Conservation (phyloP, 768 basidiomycete species). For the Pulveroboletus sp. region DNA sequence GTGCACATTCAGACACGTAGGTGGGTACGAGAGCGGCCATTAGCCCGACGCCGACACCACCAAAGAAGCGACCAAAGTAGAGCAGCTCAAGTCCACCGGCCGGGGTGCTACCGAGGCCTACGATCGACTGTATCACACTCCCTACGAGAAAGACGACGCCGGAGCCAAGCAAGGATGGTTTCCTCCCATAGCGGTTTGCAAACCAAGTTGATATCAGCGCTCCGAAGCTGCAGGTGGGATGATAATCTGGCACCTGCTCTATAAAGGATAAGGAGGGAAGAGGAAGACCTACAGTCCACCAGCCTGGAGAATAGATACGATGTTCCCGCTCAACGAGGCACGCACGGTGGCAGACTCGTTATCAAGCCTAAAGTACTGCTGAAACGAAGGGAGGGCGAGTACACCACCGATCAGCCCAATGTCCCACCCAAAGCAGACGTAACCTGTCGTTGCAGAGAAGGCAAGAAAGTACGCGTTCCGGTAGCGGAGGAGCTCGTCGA, state of each 20-base stretch:
- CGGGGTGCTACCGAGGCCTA: slow-evolving; percentile 29
- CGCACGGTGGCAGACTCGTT: slow-evolving; percentile 18
- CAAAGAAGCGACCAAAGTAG: slow-evolving; percentile 40
- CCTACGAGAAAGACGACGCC: slow-evolving; percentile 33
- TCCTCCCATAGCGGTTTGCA: slow-evolving; percentile 32
- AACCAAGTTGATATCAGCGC: slow-evolving; percentile 27
- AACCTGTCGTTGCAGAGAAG: slow-evolving; percentile 32
- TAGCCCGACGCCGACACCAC: slow-evolving; percentile 44
- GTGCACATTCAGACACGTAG: slow-evolving; percentile 36
- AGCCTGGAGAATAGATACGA: slow-evolving; percentile 36
- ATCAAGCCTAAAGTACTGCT: slow-evolving; percentile 32
- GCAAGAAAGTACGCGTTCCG: slow-evolving; percentile 34
- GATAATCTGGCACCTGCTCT: neutral
- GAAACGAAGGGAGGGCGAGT: slow-evolving; percentile 33
- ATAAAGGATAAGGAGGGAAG: neutral
- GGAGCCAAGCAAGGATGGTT: slow-evolving; percentile 29
- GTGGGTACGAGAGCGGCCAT: slow-evolving; percentile 34
- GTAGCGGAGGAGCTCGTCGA: slow-evolving; percentile 22
- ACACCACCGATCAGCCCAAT: slow-evolving; percentile 36
- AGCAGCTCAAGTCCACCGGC: slow-evolving; percentile 26
- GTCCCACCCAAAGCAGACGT: slow-evolving; percentile 35
- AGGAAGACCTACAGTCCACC: slow-evolving; percentile 30
- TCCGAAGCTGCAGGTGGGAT: slow-evolving; percentile 10
- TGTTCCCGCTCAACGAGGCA: slow-evolving; percentile 32
- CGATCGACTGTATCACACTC: slow-evolving; percentile 30